Base-by-base conservation (phyloP, 257 asterid species). In the Thymus mandschuricus region DNA sequence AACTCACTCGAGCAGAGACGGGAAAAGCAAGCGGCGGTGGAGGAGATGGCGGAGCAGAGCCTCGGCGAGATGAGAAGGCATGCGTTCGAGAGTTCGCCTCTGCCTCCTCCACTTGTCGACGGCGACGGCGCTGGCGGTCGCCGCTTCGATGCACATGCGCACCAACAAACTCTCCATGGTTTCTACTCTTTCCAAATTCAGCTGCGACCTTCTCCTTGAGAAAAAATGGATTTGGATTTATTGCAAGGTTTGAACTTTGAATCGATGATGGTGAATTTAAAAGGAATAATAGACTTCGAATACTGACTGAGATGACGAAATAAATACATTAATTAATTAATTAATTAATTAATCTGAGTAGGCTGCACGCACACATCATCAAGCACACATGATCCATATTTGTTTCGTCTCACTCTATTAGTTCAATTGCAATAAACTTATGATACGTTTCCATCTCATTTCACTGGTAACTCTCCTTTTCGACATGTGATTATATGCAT, bases 21-120 rank as follows among this genome's bases (percentile, higher is more conserved):
- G 98, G 74, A 82, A 83, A 43, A 91, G 89, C 62, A 88, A 88
- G 60, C 97, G 92, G 78, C 97, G 95, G 38, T 73, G 86, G 66
- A 86, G 89, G 69, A 94, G 95, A 55, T 72, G 86, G 78, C 77
- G 85, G 72, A 94, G 71, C 30, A 91, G 92, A 77, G 88, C 81
- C 70, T 84, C 89, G 12, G 96, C 95, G 57, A 94, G 96, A 38
- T 75, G 93, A 65, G 88, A 68, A 54, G 98, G 99, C 93, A 89
- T 77, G 54, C 88, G 85, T 74, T 85, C 96, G 62, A 91, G 79
- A 50, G 89, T 83, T 44, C 97, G 92, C 62, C 98, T 88, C 82
- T 91, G 98, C 83, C 92, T 79, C 89, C 98, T 87, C 99, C 97
- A 94, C 74, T 76, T 82, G 49, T 94, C 95, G 60, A 94, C 86